These are phyloP conservation scores for Chalciporus piperatus DNA, from an alignment of 768 basidiomycete genomes.

Conservation along the genomic window DNA sequence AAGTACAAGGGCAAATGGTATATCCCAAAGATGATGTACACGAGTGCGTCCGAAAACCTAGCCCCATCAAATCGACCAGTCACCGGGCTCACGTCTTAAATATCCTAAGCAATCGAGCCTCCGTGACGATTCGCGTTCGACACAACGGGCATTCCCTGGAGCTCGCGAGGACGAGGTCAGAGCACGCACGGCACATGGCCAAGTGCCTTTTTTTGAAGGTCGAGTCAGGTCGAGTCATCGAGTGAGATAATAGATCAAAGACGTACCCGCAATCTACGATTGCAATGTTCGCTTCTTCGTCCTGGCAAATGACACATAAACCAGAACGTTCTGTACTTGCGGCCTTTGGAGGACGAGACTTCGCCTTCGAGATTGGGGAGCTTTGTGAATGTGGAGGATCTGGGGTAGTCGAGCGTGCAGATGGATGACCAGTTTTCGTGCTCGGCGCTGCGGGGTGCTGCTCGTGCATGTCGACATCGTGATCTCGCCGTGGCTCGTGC, in stretches of 20 bases:
- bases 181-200: conserved; percentile 73
- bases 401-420: conserved; percentile 12
- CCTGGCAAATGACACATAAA: conserved; percentile 89
- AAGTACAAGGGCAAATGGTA: background rate
- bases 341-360: conserved; percentile 28
- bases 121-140: conserved; percentile 83
- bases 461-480: conserved; percentile 5
- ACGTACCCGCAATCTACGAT: conserved; percentile 92
- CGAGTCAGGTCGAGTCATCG: background rate
- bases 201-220: conserved; percentile 59
- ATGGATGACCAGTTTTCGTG: background rate
- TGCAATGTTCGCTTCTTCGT: conserved; percentile 91
- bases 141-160: conserved; percentile 90
- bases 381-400: conserved; percentile 14
- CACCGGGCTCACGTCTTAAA: conserved; percentile 46
- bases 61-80: too few relatives aligned
- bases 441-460: conserved; percentile 1
- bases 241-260: background rate
- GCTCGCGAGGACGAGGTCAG: conserved; percentile 74
- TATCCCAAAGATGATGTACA: background rate
- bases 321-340: conserved; percentile 58
- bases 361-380: conserved; percentile 35
- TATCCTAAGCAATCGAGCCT: conserved; percentile 75
- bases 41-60: background rate
- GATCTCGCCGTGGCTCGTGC: background rate